Evolutionary conservation across 768 basidiomycete genomes (phyloP), one percentile per base, ranked within the genome.

Genomic region (Pisolithus marmoratus): DNA sequence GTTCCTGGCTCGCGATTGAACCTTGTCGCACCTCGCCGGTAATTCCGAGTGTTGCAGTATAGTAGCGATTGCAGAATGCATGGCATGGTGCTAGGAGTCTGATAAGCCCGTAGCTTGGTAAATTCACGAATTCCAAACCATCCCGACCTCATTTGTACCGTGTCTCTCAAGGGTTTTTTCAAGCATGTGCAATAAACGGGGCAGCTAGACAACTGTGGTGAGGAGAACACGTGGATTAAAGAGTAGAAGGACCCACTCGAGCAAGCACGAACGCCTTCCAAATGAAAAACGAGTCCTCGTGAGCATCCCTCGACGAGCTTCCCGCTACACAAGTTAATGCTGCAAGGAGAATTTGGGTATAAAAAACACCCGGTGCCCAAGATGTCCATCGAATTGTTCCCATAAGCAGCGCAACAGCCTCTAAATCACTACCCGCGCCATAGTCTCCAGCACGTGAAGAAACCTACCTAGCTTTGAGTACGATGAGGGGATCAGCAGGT

Each of bases 181-280:
- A 48, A 88, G 84, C n/a, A 62, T 65, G 7, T 70, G 60, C 29
- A 90, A 58, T 22, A 90, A 66, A 15, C 69, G 70, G 26, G 88
- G 87, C 12, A 90, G 72, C 87, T 89, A 60, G 29, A 23, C 12
- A 55, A 46, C 22, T 23, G 7, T 46, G 34, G 57, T 27, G 57
- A 38, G 29, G 43, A 31, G 45, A 8, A 50, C 29, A n/a, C 29
- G 54, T 20, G 6, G 24, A 37, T 14, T 19, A 29, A 37, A 49
- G 55, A 29, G 11, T 36, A 20, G 52, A 27, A 46, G 49, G 55
- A 47, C 84, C 59, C 68, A 90, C 88, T 49, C 88, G 77, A 37
- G 86, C 83, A 50, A 87, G 69, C 19, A 87, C 74, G 60, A 90
- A 90, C 19, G 82, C 75, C 56, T 79, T 80, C 88, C 87, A 91